Evolutionary conservation across 2,329 filamentous ascomycete genomes (phyloP).

Genomic region (Ilyonectria robusta): DNA sequence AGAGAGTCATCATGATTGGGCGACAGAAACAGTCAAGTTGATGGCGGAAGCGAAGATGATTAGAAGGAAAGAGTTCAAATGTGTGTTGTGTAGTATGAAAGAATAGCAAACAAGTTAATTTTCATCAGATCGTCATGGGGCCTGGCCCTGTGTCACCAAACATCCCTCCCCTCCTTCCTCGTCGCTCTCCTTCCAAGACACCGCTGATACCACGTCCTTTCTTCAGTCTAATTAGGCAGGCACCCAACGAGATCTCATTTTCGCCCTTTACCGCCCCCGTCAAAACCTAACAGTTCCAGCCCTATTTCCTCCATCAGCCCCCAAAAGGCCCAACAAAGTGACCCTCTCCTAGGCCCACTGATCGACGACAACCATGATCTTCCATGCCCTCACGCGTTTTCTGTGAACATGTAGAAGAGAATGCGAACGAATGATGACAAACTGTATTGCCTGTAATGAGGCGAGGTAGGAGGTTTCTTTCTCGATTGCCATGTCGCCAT

Average conservation of each 20-base stretch:
- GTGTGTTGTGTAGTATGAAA: background rate
- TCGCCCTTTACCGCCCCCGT: background rate
- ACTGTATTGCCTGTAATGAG: background rate
- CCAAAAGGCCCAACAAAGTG: background rate
- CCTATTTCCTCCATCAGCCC: background rate
- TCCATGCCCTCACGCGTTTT: background rate
- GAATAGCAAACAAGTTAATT: background rate
- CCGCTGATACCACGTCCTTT: background rate
- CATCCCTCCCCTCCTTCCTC: background rate
- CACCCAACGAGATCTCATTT: background rate
- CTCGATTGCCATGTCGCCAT: background rate
- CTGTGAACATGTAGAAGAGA: background rate
- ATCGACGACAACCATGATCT: background rate
- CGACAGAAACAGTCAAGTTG: background rate
- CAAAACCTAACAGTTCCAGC: background rate
- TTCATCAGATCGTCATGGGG: conserved; percentile 5
- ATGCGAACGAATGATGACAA: background rate
- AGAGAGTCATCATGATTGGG: too few relatives aligned
- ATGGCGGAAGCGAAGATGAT: background rate
- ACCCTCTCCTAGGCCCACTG: background rate
- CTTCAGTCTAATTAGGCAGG: background rate
- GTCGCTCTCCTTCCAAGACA: background rate
- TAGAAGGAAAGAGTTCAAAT: background rate
- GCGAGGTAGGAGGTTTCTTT: background rate
- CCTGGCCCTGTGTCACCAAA: background rate